Percentiles rank a stretch among this genome's conserved stretches.
These are phyloP conservation scores for Pyrenochaeta sp. DNA, from an alignment of 2,329 filamentous ascomycete species.

Conservation along the genomic window DNA sequence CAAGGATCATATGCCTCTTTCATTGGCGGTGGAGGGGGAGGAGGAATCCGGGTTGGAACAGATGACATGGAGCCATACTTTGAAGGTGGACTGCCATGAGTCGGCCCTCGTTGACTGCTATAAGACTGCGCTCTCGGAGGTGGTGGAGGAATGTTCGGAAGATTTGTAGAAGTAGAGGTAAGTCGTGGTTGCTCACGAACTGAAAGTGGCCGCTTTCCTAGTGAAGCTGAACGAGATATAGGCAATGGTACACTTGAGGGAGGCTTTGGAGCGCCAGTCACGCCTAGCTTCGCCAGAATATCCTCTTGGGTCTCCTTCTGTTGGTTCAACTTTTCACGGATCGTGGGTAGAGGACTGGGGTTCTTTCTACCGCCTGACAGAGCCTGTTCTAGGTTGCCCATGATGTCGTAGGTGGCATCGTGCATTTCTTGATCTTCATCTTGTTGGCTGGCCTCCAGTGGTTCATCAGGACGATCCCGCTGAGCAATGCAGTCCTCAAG, in stretches of 20 bases:
- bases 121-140: constrained; percentile 32
- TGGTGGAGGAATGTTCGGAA: constrained; percentile 9
- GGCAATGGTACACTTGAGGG: constrained; percentile 30
- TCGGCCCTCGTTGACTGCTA: constrained; percentile 22
- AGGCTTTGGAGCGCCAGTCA: constrained; percentile 48
- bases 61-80: constrained; percentile 36
- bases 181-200: constrained; percentile 27
- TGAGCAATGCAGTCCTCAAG: constrained; percentile 53
- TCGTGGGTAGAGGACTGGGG: constrained; percentile 7
- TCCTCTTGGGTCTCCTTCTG: constrained; percentile 43
- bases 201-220: constrained; percentile 17
- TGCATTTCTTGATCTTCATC: constrained; percentile 44
- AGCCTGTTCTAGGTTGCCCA: constrained; percentile 51
- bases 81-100: constrained; percentile 17
- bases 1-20: constrained; percentile 30
- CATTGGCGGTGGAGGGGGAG: constrained; percentile 32
- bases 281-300: constrained; percentile 45
- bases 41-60: constrained; percentile 14
- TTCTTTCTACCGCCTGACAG: constrained; percentile 33
- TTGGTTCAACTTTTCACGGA: constrained; percentile 4
- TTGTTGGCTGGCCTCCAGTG: constrained; percentile 23
- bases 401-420: constrained; percentile 46
- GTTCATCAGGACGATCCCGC: constrained; percentile 48
- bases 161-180: constrained; percentile 5
- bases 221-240: constrained; percentile 13